Evolutionary conservation across 2,329 filamentous ascomycete species (phyloP).

Genomic region (Colletotrichum sp.): DNA sequence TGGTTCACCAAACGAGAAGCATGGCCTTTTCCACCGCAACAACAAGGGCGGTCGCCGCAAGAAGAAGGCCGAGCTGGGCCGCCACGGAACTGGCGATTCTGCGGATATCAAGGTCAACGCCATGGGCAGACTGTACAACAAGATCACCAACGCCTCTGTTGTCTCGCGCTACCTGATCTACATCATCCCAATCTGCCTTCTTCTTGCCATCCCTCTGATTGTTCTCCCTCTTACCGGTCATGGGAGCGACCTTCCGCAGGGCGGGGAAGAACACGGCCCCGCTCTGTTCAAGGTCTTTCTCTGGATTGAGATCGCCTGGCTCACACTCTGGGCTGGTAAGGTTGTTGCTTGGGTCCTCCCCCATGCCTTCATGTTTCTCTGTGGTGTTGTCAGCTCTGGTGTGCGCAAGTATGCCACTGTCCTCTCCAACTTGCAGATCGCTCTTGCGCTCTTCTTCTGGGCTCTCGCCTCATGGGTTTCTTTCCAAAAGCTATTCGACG

Average conservation of each 20-base stretch:
- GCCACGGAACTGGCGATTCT: slow-evolving; percentile 48
- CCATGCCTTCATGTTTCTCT: slow-evolving; percentile 69
- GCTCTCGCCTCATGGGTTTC: slow-evolving; percentile 66
- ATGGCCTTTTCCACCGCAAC: slow-evolving; percentile 43
- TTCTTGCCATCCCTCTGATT: slow-evolving; percentile 68
- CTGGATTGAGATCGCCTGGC: slow-evolving; percentile 74
- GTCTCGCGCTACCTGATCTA: slow-evolving; percentile 73
- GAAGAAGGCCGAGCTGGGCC: slow-evolving; percentile 46
- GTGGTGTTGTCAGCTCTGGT: slow-evolving; percentile 71
- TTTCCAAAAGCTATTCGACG: slow-evolving; percentile 60
- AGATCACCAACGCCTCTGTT: slow-evolving; percentile 67
- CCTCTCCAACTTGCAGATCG: slow-evolving; percentile 67
- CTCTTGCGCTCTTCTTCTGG: slow-evolving; percentile 74
- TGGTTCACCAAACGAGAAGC: slow-evolving; percentile 47
- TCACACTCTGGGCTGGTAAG: slow-evolving; percentile 71
- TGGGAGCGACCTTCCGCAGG: slow-evolving; percentile 41
- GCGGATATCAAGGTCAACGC: slow-evolving; percentile 65
- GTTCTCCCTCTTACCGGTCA: slow-evolving; percentile 53
- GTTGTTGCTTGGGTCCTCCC: slow-evolving; percentile 66
- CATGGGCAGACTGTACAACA: slow-evolving; percentile 70
- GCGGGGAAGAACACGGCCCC: slow-evolving; percentile 40
- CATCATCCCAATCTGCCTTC: slow-evolving; percentile 65
- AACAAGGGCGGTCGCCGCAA: slow-evolving; percentile 57
- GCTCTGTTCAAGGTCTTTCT: slow-evolving; percentile 67
- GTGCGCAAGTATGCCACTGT: slow-evolving; percentile 74